These are phyloP conservation scores for Thecaphora thlaspeos DNA, from an alignment of 1,284 basidiomycete genomes.

Conservation along the genomic window DNA sequence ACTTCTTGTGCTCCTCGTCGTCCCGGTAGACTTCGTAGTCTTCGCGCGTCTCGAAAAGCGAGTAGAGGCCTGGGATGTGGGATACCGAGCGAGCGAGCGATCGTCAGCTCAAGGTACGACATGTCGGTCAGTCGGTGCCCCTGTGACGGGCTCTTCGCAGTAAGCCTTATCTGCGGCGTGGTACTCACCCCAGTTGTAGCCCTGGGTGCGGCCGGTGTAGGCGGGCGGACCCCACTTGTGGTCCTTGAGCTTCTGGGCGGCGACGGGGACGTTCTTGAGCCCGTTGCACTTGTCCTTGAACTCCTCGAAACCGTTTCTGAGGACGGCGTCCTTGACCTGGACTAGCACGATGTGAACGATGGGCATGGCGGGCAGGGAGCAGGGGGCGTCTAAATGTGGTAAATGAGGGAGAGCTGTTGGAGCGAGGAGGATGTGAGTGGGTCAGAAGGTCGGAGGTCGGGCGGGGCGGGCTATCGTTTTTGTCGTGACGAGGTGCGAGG, in stretches of 20 bases:
- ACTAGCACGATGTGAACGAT: slow-evolving; percentile 49
- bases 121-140: no score
- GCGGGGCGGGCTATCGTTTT: no score
- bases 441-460: no score
- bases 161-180: no score
- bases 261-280: slow-evolving; percentile 39
- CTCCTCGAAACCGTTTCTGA: slow-evolving; percentile 47
- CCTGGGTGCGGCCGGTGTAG: slow-evolving; percentile 41
- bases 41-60: slow-evolving; percentile 33
- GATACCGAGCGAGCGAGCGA: neutral
- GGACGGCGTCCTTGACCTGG: slow-evolving; percentile 47
- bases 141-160: no score
- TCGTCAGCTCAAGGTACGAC: no score
- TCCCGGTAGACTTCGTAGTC: slow-evolving; percentile 46
- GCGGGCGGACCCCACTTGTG: slow-evolving; percentile 46
- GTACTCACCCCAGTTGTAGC: slow-evolving; percentile 45
- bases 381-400: no score
- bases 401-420: no score
- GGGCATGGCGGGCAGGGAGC: slow-evolving; percentile 30
- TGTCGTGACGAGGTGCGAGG: no score
- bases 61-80: slow-evolving; percentile 33
- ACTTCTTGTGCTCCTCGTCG: slow-evolving; percentile 52
- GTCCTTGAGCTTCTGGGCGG: slow-evolving; percentile 33
- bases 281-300: slow-evolving; percentile 43
- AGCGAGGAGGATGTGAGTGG: no score